Conservation (phyloP, 1,284 basidiomycete genomes). For the Moesziomyces sp. region DNA sequence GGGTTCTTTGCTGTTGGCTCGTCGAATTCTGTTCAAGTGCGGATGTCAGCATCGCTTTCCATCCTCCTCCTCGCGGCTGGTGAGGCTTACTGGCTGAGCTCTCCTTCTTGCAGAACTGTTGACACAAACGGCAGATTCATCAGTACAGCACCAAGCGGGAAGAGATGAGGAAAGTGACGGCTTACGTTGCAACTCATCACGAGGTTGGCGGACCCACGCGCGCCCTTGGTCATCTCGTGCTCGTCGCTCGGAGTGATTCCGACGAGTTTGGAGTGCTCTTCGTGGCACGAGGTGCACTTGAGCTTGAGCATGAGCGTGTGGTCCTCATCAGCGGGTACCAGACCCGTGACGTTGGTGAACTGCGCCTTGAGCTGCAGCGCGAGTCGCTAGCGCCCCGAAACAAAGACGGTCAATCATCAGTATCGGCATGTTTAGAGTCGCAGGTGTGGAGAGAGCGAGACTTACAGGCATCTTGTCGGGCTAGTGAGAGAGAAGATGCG, state of each 20-base stretch:
- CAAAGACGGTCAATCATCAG: too few species aligned
- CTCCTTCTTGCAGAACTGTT: slow-evolving; percentile 59
- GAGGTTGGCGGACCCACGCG: slow-evolving; percentile 56
- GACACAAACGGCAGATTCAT: background rate
- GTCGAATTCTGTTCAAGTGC: too few species aligned
- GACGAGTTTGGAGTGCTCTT: slow-evolving; percentile 59
- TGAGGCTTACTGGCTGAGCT: slow-evolving; percentile 40
- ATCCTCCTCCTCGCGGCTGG: too few species aligned
- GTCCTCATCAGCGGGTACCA: slow-evolving; percentile 57
- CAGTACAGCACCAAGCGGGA: too few species aligned
- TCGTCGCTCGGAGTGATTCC: slow-evolving; percentile 52
- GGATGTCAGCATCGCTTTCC: background rate
- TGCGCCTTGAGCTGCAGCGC: slow-evolving; percentile 62
- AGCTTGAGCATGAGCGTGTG: slow-evolving; percentile 53
- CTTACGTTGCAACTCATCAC: slow-evolving; percentile 56
- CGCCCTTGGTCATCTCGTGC: slow-evolving; percentile 57
- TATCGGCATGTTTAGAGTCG: too few species aligned
- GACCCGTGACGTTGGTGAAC: slow-evolving; percentile 53
- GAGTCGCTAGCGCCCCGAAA: slow-evolving; percentile 26
- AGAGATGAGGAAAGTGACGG: background rate
- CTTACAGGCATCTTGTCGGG: slow-evolving; percentile 7
- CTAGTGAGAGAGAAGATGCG: background rate
- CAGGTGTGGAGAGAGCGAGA: too few species aligned
- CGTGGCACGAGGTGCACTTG: slow-evolving; percentile 65
- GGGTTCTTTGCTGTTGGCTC: slow-evolving; percentile 58